These are phyloP conservation scores for Zymoseptoria ardabiliae DNA, from an alignment of 2,329 filamentous ascomycete species.

Conservation along the genomic window DNA sequence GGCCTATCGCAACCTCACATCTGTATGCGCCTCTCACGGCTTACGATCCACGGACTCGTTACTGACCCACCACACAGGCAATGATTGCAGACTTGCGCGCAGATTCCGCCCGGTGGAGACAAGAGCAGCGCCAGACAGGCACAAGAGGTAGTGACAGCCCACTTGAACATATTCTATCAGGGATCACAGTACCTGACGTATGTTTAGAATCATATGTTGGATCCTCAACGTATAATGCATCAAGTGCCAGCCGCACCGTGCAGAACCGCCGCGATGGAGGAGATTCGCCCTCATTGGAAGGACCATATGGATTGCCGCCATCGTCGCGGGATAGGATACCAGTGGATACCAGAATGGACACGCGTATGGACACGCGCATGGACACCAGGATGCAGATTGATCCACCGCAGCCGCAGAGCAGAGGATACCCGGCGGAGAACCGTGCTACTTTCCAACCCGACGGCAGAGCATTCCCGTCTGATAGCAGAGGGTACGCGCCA, in stretches of 20 bases:
- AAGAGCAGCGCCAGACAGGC: conserved; percentile 30
- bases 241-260: conserved; percentile 34
- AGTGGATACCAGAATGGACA: conserved; percentile 22
- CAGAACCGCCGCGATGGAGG: conserved; percentile 37
- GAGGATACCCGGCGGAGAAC: conserved; percentile 19
- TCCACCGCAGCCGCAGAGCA: conserved; percentile 17
- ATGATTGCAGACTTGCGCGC: conserved; percentile 45
- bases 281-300: conserved; percentile 27
- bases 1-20: conserved; percentile 44
- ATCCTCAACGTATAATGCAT: conserved; percentile 36
- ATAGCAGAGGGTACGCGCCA: conserved; percentile 18
- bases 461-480: conserved; percentile 19
- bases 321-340: conserved; percentile 19
- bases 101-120: conserved; percentile 41
- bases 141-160: conserved; percentile 42
- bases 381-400: conserved; percentile 24
- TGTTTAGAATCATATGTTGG: conserved; percentile 24
- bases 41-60: neutral
- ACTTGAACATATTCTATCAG: conserved; percentile 33
- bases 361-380: neutral
- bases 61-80: conserved; percentile 30
- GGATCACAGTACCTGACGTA: conserved; percentile 34
- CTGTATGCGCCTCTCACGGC: conserved; percentile 31
- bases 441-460: conserved; percentile 18
- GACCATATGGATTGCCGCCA: conserved; percentile 23